These are phyloP conservation scores for Blastomyces parvus DNA, from an alignment of 2,329 filamentous ascomycete genomes.

Conservation along the genomic window DNA sequence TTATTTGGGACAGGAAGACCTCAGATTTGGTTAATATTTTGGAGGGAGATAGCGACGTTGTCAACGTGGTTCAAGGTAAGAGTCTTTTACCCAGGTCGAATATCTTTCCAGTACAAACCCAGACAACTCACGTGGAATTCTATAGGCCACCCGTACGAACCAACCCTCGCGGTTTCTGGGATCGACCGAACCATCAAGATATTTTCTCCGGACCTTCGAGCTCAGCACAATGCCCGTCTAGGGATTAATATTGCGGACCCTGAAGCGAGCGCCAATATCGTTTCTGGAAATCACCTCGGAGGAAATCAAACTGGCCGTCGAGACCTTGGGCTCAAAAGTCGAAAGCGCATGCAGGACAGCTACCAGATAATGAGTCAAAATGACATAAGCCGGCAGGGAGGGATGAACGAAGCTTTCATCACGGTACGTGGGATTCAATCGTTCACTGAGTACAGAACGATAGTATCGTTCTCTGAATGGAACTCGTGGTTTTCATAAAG, in stretches of 20 bases:
- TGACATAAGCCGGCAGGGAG: slow-evolving; percentile 50
- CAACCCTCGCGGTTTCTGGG: slow-evolving; percentile 55
- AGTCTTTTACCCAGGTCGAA: slow-evolving; percentile 15
- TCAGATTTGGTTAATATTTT: slow-evolving; percentile 54
- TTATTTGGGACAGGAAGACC: slow-evolving; percentile 60
- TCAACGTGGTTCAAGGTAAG: slow-evolving; percentile 56
- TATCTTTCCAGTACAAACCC: background rate
- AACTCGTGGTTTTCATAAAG: slow-evolving; percentile 14
- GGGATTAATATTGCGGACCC: slow-evolving; percentile 50
- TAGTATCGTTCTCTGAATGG: slow-evolving; percentile 21
- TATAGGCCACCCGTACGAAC: slow-evolving; percentile 56
- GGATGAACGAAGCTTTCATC: slow-evolving; percentile 49
- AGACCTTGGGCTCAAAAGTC: slow-evolving; percentile 43
- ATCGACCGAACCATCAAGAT: slow-evolving; percentile 62
- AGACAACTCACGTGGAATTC: slow-evolving; percentile 3
- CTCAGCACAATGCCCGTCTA: slow-evolving; percentile 47
- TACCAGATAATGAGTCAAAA: slow-evolving; percentile 56
- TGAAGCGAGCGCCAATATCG: slow-evolving; percentile 30
- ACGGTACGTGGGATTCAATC: slow-evolving; percentile 37
- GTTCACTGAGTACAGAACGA: slow-evolving; percentile 14
- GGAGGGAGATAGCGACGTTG: slow-evolving; percentile 58
- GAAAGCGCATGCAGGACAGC: slow-evolving; percentile 50
- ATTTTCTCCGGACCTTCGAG: slow-evolving; percentile 52
- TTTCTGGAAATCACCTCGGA: slow-evolving; percentile 22
- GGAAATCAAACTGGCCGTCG: slow-evolving; percentile 18